Evolutionary conservation across 2,329 filamentous ascomycete genomes (phyloP), one percentile per base, ranked within the genome.

Genomic region (Fusarium cyanostomum): DNA sequence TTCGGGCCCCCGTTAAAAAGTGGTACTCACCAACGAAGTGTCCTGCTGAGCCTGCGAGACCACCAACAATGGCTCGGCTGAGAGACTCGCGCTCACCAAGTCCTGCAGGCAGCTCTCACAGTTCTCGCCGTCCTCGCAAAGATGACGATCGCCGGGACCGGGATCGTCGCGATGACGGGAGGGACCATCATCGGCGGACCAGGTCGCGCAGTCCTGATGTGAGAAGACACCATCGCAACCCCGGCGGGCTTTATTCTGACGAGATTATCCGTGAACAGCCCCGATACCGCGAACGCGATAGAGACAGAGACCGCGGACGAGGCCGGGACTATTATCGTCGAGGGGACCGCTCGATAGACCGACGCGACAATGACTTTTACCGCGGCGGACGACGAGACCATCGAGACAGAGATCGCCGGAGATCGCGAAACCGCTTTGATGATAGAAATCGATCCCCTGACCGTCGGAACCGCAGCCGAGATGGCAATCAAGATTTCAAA

Each of bases 71-170:
- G 85, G 84, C 84, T 86, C 85, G 84, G 79, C 84, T 81, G 80
- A 86, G 82, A 84, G 84, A 86, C 82, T 86, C 85, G 81, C 85
- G 91, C 91, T 94, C 91, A 94, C 92, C 91, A 91, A 92, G 90
- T 88, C 90, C 90, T 89, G 88, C 89, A 93, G 91, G 90, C 87
- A 92, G 90, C 84, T 89, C 91, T 76, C 84, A 86, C 79, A 88
- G 87, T 79, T 87, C 88, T 74, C 89, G 87, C 81, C 90, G 87
- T 80, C 86, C 79, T 73, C 84, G 84, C 71, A 85, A 87, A 78
- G 82, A 85, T 78, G 84, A 85, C 76, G 81, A 79, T 70, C 86
- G 87, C 76, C 85, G 77, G 76, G 83, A 78, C 64, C 78, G 82
- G 72, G 81, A 82, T 68, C 81, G 82, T 64, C 78, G 81, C 60